Evolutionary conservation across 148 eudicot species (phyloP), one percentile per base, ranked within the genome.

Genomic region (Hydrangea macrophylla): DNA sequence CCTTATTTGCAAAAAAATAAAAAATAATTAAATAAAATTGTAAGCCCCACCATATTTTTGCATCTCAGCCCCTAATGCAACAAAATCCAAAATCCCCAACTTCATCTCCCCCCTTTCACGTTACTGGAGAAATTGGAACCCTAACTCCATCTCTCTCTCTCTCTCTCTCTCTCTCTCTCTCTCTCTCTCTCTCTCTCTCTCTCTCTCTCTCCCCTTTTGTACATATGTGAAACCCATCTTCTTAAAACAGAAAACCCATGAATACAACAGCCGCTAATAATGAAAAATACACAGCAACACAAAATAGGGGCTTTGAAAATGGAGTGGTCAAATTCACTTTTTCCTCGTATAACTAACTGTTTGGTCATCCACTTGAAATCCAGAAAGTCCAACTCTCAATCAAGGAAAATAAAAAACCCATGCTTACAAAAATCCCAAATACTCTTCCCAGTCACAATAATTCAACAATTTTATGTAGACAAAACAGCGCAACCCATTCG

Each of bases 301-400:
- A 33, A 54, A 18, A 30, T n/a, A 42, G 20, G 22, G 75, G 25
- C 57, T 59, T 50, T 56, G 11, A n/a, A 53, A 35, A n/a, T n/a
- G n/a, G n/a, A n/a, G n/a, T n/a, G n/a, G n/a, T n/a, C n/a, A 71
- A 74, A 56, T 42, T 65, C 69, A 70, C 73, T 54, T 73, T 73
- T 72, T 69, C 17, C 58, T 58, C 27, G 15, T 55, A n/a, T n/a
- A n/a, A n/a, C n/a, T n/a, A n/a, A 69, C 30, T 60, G 53, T 54
- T n/a, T n/a, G n/a, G 73, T 83, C 76, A 77, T 65, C 76, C 62
- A 71, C 32, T 65, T 71, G 55, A 64, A 54, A 74, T 60, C 74
- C 44, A 72, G 71, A 79, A 79, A 58, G 75, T 67, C 42, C 80
- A 78, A 80, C 70, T 68, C n/a, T n/a, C n/a, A n/a, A n/a, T n/a